phyloP scores from a whole-genome alignment of 225 moss, liverwort and hornwort species.

The Anthoceros angustus region DNA sequence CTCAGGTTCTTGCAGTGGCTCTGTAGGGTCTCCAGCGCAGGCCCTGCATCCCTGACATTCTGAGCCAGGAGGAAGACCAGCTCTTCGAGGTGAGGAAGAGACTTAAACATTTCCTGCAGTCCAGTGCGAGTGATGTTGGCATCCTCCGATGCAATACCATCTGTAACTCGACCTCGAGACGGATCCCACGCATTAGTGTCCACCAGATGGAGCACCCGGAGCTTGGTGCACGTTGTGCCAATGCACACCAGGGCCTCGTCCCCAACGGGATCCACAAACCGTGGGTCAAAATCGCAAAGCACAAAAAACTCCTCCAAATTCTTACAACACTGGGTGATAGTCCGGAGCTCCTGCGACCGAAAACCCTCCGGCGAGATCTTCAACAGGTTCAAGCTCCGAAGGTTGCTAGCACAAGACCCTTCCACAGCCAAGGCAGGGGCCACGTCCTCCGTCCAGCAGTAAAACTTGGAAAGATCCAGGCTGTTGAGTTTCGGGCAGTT shows the following conservation, averaged over 20 bases:
- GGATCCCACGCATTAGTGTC: conserved; percentile 49
- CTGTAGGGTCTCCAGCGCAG: conserved; percentile 42
- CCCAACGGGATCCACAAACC: conserved; percentile 47
- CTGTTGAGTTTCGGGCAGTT: conserved; percentile 34
- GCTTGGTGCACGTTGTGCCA: conserved; percentile 36
- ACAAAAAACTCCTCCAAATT: conserved; percentile 58
- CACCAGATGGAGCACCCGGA: conserved; percentile 64
- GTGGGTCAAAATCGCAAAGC: conserved; percentile 71
- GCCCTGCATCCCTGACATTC: conserved; percentile 43
- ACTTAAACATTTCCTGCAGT: conserved; percentile 56
- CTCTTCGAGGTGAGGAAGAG: conserved; percentile 48
- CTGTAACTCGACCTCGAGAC: conserved; percentile 21
- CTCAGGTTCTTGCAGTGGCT: conserved; percentile 41
- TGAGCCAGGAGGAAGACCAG: conserved; percentile 52
- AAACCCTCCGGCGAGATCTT: conserved; percentile 79
- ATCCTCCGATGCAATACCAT: conserved; percentile 40
- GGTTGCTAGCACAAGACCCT: conserved; percentile 26
- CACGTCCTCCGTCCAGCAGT: conserved; percentile 88
- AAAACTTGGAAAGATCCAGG: conserved; percentile 66
- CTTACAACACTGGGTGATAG: conserved; percentile 48
- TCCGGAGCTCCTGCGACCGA: conserved; percentile 47
- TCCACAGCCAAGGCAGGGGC: conserved; percentile 41
- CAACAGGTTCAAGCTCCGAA: conserved; percentile 53
- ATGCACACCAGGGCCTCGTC: conserved; percentile 43
- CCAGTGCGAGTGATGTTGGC: conserved; percentile 47